Conservation (phyloP, 805 yeast species). For the Ogataea naganishii region DNA sequence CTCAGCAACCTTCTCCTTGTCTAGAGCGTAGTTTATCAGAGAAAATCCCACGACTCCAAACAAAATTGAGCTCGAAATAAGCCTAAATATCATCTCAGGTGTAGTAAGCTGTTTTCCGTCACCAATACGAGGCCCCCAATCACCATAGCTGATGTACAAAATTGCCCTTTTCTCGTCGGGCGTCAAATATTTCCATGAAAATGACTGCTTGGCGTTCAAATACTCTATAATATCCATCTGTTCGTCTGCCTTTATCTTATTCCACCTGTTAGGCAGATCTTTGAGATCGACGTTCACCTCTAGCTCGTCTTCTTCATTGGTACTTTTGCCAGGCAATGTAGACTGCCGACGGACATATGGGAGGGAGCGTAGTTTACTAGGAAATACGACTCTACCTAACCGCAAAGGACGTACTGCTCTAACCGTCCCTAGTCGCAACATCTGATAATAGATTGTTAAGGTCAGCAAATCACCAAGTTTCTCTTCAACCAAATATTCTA, state of each 20-base stretch:
- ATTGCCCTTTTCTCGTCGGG: constrained; percentile 50
- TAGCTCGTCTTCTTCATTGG: constrained; percentile 12
- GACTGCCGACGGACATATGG: no score
- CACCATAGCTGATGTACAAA: constrained; percentile 50
- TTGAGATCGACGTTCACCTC: constrained; percentile 22
- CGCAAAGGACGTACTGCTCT: no score
- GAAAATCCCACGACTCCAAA: constrained; percentile 26
- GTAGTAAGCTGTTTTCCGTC: constrained; percentile 11
- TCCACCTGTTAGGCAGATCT: constrained; percentile 24
- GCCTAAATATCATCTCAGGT: constrained; percentile 24
- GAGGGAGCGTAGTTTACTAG: no score
- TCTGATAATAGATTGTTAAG: no score
- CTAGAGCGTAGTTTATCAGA: constrained; percentile 21
- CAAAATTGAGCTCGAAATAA: constrained; percentile 23
- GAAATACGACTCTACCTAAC: no score
- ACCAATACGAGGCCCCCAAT: constrained; percentile 51
- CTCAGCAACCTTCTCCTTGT: constrained; percentile 13
- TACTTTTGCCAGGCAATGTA: neutral
- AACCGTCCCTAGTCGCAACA: no score
- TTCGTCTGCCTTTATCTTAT: constrained; percentile 20
- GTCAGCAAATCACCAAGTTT: no score
- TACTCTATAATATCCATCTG: constrained; percentile 27
- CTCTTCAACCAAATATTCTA: no score
- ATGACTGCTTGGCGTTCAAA: constrained; percentile 26
- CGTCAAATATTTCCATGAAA: constrained; percentile 30